These are phyloP conservation scores for Ogataea chonburiensis DNA, from an alignment of 805 yeast genomes.

Conservation along the genomic window DNA sequence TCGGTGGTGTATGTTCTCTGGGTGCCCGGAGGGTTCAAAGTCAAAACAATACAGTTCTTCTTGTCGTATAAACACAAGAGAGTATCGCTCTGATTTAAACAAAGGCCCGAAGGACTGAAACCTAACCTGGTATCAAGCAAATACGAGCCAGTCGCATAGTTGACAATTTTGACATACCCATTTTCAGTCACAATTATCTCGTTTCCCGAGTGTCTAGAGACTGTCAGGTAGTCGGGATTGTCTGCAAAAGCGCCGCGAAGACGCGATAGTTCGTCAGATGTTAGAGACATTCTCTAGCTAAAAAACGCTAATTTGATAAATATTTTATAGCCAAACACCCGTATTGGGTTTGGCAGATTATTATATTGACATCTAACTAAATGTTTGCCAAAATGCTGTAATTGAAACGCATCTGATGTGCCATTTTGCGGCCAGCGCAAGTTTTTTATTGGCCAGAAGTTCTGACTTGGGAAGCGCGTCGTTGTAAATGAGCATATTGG, in stretches of 20 bases:
- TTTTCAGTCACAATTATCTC: slow-evolving; percentile 28
- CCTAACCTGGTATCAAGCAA: slow-evolving; percentile 16
- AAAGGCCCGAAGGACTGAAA: slow-evolving; percentile 28
- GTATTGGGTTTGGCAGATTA: neutral
- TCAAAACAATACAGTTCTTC: slow-evolving; percentile 16
- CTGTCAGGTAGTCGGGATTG: slow-evolving; percentile 19
- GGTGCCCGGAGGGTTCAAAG: slow-evolving; percentile 25
- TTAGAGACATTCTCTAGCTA: slow-evolving; percentile 2
- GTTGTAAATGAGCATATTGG: slow-evolving; percentile 58
- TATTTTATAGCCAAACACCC: neutral
- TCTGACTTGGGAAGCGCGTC: slow-evolving; percentile 12
- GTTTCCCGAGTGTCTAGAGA: slow-evolving; percentile 27
- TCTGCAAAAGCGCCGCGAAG: slow-evolving; percentile 18
- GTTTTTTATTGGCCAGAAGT: slow-evolving; percentile 21
- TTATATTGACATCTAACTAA: too few relatives aligned
- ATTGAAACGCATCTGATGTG: slow-evolving; percentile 16
- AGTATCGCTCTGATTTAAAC: slow-evolving; percentile 27
- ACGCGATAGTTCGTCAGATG: slow-evolving; percentile 11
- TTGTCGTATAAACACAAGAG: slow-evolving; percentile 29
- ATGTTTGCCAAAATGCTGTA: slow-evolving; percentile 14
- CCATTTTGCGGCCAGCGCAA: slow-evolving; percentile 29
- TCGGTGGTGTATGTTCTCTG: slow-evolving; percentile 11
- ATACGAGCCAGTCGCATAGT: slow-evolving; percentile 12
- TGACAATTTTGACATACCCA: slow-evolving; percentile 22
- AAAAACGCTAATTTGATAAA: neutral